Conservation (phyloP, 2,329 filamentous ascomycete species). For the Neonectria hederae region DNA sequence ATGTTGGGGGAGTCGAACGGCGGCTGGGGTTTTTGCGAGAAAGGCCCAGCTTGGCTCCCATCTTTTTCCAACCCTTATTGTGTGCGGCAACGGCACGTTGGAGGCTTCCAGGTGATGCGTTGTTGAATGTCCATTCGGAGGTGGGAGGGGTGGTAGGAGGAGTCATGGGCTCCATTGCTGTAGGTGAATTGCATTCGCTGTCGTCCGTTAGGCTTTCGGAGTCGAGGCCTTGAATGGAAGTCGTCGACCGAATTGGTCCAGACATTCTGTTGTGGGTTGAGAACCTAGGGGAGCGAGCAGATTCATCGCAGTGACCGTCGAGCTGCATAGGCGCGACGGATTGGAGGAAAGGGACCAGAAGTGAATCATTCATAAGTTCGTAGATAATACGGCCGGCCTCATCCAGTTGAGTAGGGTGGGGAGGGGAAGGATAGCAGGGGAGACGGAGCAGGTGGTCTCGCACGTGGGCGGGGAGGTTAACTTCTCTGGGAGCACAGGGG, state of each 20-base stretch:
- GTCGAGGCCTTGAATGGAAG: conserved; percentile 58
- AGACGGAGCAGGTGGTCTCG: conserved; percentile 78
- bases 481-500: conserved; percentile 84
- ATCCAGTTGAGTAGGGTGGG: conserved; percentile 78
- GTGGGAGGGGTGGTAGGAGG: conserved; percentile 78
- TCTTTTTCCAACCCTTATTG: conserved; percentile 71
- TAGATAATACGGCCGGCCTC: conserved; percentile 88
- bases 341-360: conserved; percentile 91
- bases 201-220: conserved; percentile 70
- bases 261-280: conserved; percentile 53
- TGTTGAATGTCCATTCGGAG: conserved; percentile 63
- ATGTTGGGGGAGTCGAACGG: conserved; percentile 53
- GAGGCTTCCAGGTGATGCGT: conserved; percentile 60
- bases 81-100: conserved; percentile 64
- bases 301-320: conserved; percentile 50
- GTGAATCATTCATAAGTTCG: conserved; percentile 97
- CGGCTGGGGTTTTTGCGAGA: conserved; percentile 61
- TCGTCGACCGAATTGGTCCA: conserved; percentile 45
- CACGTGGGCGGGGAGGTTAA: conserved; percentile 88
- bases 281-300: conserved; percentile 55
- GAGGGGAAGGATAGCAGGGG: conserved; percentile 68
- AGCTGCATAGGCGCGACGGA: conserved; percentile 56
- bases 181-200: conserved; percentile 67
- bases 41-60: conserved; percentile 69
- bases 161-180: conserved; percentile 72